These are phyloP conservation scores for Carpinus fangiana DNA, from an alignment of 306 rosid genomes.

Conservation along the genomic window DNA sequence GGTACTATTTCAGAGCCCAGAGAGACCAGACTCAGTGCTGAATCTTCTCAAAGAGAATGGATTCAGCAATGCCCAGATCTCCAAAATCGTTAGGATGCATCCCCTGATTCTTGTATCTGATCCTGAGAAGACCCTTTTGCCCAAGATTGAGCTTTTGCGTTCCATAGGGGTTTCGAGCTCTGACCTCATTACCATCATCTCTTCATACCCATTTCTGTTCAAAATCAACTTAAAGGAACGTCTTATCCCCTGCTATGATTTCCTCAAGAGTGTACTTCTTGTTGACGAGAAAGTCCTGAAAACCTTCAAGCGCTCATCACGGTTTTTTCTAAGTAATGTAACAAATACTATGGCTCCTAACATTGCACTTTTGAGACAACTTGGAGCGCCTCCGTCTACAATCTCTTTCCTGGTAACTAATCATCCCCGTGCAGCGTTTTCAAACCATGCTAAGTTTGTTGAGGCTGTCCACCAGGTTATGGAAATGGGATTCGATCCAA, in stretches of 20 bases:
- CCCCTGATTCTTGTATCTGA: slow-evolving; percentile 23
- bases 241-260: too few relatives aligned
- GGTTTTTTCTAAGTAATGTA: background rate
- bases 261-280: too few relatives aligned
- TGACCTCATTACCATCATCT: background rate
- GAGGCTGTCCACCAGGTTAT: slow-evolving; percentile 18
- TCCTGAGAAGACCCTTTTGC: slow-evolving; percentile 31
- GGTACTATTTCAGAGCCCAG: too few relatives aligned
- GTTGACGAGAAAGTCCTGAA: slow-evolving; percentile 1
- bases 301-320: background rate
- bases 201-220: background rate
- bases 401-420: background rate
- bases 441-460: background rate
- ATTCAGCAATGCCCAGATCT: slow-evolving; percentile 11
- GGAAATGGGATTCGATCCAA: too few relatives aligned
- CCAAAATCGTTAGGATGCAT: background rate
- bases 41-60: too few relatives aligned
- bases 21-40: too few relatives aligned
- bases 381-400: too few relatives aligned
- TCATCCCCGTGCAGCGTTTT: background rate
- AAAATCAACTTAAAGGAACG: background rate
- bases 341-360: too few relatives aligned
- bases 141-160: too few relatives aligned
- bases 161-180: too few relatives aligned
- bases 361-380: too few relatives aligned